Base-by-base conservation (phyloP, 352 stramenopile species). In the Globisporangium nunn region DNA sequence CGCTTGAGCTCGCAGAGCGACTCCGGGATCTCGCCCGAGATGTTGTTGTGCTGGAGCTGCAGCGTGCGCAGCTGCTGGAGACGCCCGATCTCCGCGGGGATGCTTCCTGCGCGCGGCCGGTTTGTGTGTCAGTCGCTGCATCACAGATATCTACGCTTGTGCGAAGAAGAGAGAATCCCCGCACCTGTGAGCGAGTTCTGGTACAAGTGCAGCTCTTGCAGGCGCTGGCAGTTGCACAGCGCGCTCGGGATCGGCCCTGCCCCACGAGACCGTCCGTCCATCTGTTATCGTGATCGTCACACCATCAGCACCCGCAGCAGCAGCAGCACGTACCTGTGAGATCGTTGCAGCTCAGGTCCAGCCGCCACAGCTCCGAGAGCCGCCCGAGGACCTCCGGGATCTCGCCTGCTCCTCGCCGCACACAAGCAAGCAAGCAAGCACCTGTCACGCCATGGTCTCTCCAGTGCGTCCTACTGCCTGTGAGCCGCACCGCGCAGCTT, bases 271-370 rank as follows among this genome's bases (percentile, higher is more conserved):
- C 7, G 11, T 17, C 11, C 14, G 37, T 43, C 11, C 37, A 10
- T 6, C 1, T 11, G 37, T 12, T 12, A 17, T 43, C 37, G 1
- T 12, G 2, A 12, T 10, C 10, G 37, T 12, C 10, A 17, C 37
- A 12, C 10, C 37, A 17, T 12, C 37, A 43, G 2, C 37, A n/a
- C 55, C 11, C 31, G 56, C 10, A 50, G 2, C 8, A 33, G 41
- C 31, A 7, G 2, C 37, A 17, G 37, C 37, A 50, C 58, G 12
- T 12, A 83, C 74, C 75, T 54, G 68, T 70, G 11, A 93, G 62
- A 56, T 91, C 74, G 46, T 95, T 95, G 71, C 77, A 91, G 68
- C 85, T 95, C 52, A 95, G 61, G 59, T 95, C 79, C 37, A 95
- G 12, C 7, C 67, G 67, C 15, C 77, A 67, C 46, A 95, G 62